Conservation (phyloP, 768 basidiomycete species). For the Hericium rajendrae region DNA sequence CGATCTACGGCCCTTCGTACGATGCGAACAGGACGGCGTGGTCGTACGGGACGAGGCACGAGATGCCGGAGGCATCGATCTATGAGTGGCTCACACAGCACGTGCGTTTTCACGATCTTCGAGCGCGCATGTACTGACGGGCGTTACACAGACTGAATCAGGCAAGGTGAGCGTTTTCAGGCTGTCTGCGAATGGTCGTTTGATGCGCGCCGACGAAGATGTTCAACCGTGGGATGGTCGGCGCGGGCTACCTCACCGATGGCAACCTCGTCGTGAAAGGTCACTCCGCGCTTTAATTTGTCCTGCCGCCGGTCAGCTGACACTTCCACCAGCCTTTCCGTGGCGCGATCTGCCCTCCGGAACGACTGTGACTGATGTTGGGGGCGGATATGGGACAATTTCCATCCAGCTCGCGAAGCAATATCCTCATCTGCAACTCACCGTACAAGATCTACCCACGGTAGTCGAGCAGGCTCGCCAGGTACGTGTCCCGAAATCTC, state of each 20-base stretch:
- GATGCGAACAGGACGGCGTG: conserved; percentile 15
- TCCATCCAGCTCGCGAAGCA: conserved; percentile 19
- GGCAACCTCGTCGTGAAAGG: neutral
- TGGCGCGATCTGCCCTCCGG: conserved; percentile 13
- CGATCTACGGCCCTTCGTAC: conserved; percentile 17
- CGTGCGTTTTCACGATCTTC: neutral
- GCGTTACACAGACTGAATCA: neutral
- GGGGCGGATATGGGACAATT: conserved; percentile 20
- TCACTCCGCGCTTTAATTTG: neutral
- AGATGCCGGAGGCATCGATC: neutral
- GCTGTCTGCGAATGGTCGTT: neutral
- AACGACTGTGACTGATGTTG: conserved; percentile 21
- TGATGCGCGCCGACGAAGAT: neutral
- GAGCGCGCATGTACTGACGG: too few species aligned
- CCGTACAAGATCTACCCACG: conserved; percentile 21
- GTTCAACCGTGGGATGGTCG: neutral
- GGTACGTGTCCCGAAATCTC: conserved; percentile 7
- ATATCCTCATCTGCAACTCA: conserved; percentile 20
- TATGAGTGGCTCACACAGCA: neutral
- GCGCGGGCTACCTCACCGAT: neutral
- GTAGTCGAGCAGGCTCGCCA: conserved; percentile 15
- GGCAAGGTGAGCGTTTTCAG: neutral
- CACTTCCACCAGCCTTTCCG: conserved; percentile 15
- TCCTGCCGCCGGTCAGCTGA: neutral
- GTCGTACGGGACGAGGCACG: neutral